Conservation (phyloP, 2,329 filamentous ascomycete species). For the Ascochyta rabiei region DNA sequence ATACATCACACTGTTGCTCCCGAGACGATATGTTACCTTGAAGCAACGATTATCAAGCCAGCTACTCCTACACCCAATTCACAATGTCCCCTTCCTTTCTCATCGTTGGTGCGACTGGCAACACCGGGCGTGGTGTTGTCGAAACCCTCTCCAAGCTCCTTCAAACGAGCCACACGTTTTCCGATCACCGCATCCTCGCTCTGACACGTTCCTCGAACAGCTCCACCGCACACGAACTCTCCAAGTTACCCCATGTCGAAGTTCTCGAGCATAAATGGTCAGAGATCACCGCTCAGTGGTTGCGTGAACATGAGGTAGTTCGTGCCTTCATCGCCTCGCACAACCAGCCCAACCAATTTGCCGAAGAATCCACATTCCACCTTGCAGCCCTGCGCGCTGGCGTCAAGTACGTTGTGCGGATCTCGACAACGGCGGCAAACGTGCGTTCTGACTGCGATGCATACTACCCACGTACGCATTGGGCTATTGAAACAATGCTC, state of each 20-base stretch:
- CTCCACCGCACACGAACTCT: slow-evolving; percentile 13
- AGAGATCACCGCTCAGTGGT: slow-evolving; percentile 21
- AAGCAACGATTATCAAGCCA: no score
- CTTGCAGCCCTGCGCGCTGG: slow-evolving; percentile 15
- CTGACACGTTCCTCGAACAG: slow-evolving; percentile 18
- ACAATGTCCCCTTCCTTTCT: slow-evolving; percentile 17
- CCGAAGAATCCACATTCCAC: slow-evolving; percentile 26
- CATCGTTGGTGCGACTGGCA: slow-evolving; percentile 25
- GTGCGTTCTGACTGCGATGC: slow-evolving; percentile 15
- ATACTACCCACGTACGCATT: slow-evolving; percentile 25
- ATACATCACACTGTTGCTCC: no score
- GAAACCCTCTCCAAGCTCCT: slow-evolving; percentile 20
- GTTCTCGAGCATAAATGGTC: slow-evolving; percentile 19
- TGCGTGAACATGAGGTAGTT: slow-evolving; percentile 14
- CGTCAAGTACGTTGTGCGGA: slow-evolving; percentile 26
- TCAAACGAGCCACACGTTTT: slow-evolving; percentile 4
- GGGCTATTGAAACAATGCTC: slow-evolving; percentile 25
- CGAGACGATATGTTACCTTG: no score
- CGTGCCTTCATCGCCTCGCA: slow-evolving; percentile 26
- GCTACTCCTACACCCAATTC: not conserved
- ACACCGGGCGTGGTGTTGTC: slow-evolving; percentile 19
- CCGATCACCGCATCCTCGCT: slow-evolving; percentile 22
- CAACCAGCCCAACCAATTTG: slow-evolving; percentile 25
- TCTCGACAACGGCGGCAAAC: slow-evolving; percentile 23
- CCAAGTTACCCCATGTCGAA: slow-evolving; percentile 20